phyloP scores from a whole-genome alignment of 768 basidiomycete species.

The Solioccasus polychromus region DNA sequence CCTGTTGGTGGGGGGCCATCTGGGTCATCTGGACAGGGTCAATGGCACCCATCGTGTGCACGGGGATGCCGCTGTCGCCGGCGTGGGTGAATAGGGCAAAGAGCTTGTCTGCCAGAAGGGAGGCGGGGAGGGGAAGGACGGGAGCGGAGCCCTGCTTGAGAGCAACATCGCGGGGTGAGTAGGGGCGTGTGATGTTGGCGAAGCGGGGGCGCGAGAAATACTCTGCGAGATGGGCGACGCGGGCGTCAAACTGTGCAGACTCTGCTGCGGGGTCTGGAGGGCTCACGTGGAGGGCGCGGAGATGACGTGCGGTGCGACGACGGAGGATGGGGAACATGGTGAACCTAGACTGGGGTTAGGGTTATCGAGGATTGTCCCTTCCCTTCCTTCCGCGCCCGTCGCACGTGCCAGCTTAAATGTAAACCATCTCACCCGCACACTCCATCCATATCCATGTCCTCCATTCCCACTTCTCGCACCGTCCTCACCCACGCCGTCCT shows the following conservation, averaged over 20 bases:
- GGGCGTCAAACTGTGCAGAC: conserved; percentile 52
- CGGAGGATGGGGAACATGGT: conserved; percentile 23
- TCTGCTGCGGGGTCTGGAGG: conserved; percentile 61
- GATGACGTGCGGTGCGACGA: conserved; percentile 32
- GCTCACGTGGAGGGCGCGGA: conserved; percentile 46
- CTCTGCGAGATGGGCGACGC: conserved; percentile 58
- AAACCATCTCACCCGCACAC: background rate
- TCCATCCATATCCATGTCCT: conserved; percentile 10
- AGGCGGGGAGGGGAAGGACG: conserved; percentile 70
- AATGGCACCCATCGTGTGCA: conserved; percentile 91
- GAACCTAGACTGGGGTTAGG: conserved; percentile 36
- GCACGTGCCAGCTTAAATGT: conserved; percentile 18
- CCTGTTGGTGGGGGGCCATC: conserved; percentile 84
- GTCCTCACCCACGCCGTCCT: conserved; percentile 53
- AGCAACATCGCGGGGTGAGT: conserved; percentile 75
- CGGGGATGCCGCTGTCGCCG: conserved; percentile 59
- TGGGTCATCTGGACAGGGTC: conserved; percentile 96
- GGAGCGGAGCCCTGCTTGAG: conserved; percentile 89
- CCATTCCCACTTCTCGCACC: conserved; percentile 39
- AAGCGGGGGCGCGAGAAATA: conserved; percentile 83
- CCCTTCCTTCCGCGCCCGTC: conserved; percentile 25
- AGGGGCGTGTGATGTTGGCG: conserved; percentile 68
- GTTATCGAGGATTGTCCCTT: conserved; percentile 21
- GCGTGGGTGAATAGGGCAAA: conserved; percentile 62
- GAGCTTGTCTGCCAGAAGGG: conserved; percentile 85